These are phyloP conservation scores for Sphagnum magellanicum DNA, from an alignment of 228 moss, liverwort and hornwort species.

Conservation along the genomic window DNA sequence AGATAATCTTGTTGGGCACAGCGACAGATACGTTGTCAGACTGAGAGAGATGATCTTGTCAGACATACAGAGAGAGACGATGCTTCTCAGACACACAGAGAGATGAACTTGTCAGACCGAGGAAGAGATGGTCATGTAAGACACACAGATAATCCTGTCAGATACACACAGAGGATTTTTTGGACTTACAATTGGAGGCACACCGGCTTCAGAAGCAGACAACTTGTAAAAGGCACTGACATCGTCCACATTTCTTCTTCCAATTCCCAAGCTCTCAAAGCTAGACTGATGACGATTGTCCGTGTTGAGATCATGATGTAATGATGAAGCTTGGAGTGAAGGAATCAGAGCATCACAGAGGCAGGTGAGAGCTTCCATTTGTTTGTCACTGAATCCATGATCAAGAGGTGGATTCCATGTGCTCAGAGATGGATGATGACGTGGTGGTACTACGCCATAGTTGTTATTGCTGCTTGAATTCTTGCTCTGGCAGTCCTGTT, in stretches of 20 bases:
- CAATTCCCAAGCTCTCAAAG: background rate
- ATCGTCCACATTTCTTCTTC: constrained; percentile 9
- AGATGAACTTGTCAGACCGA: too few relatives aligned
- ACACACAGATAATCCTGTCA: background rate
- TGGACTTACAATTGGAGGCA: constrained; percentile 44
- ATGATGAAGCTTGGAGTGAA: constrained; percentile 27
- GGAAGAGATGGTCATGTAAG: too few relatives aligned
- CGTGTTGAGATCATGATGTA: background rate
- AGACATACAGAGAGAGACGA: too few relatives aligned
- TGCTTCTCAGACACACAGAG: background rate
- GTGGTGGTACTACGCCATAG: too few relatives aligned
- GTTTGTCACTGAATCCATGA: constrained; percentile 36
- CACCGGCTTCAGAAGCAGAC: constrained; percentile 53
- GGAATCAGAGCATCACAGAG: constrained; percentile 74
- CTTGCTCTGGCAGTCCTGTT: too few relatives aligned
- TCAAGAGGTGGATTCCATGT: constrained; percentile 35
- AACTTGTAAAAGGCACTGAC: constrained; percentile 42
- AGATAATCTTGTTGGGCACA: background rate
- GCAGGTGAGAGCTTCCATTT: constrained; percentile 42
- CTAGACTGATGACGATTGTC: constrained; percentile 3
- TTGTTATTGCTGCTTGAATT: too few relatives aligned
- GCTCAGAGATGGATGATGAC: constrained; percentile 46
- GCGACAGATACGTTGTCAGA: too few relatives aligned
- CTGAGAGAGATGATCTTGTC: too few relatives aligned
- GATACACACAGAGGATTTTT: background rate